Base-by-base conservation (phyloP, 2,329 filamentous ascomycete genomes). In the Chaetothyriales sp. region DNA sequence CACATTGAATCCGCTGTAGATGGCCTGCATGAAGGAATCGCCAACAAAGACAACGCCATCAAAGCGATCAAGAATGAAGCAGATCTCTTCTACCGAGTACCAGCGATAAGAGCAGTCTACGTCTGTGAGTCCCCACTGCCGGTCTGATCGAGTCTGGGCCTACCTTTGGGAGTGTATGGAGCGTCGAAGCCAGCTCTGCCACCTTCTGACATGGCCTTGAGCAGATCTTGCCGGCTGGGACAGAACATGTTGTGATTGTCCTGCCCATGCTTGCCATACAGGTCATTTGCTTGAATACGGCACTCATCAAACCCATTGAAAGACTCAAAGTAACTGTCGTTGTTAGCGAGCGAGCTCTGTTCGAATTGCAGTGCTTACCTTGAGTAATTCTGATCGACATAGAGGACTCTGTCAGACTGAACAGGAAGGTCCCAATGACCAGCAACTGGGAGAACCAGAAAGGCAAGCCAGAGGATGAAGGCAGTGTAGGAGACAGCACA, bases 1-100 rank as follows among this genome's bases (percentile, higher is more conserved):
- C 45, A 71, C 65, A 55, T 71, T 72, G 54, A 73, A 65, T 22
- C 66, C 69, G n/a, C 65, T 63, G 56, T 73, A 72, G 45, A 70
- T 62, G 39, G 65, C 61, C 48, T 64, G 62, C 15, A 69, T 60
- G 26, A 64, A 59, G 43, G 65, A 60, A 51, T 73, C 69, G 20
- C 70, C 70, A 44, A 71, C 54, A 51, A 73, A 72, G 18, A 66
- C 54, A 5, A 72, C 52, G 18, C 62, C 60, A 46, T 68, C 66
- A 53, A 72, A 71, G 42, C 68, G 65, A 49, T 66, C 63, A 22
- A 72, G 61, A 18, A 71, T 70, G 59, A 68, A 67, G 56, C 70
- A 72, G 44, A 70, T 67, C 50, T 72, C 68, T 7, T 59, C 50
- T 2, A 63, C 62, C 6, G 64, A 60, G 53, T 67, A 71, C 69